These are phyloP conservation scores for Vicia faba DNA, from an alignment of 306 rosid genomes.

Conservation along the genomic window DNA sequence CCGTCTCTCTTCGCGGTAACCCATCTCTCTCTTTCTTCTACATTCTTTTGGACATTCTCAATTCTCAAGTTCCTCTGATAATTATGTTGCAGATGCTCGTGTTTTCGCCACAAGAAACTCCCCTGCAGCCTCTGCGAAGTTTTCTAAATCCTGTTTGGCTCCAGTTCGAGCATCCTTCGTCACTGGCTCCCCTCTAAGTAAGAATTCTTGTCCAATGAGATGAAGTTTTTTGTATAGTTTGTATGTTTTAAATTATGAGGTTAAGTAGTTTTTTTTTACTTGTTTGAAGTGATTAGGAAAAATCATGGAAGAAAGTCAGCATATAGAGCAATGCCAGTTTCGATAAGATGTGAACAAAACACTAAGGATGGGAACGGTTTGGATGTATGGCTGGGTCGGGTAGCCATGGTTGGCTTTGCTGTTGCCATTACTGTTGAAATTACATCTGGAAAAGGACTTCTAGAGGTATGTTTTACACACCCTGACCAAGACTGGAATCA, in stretches of 20 bases:
- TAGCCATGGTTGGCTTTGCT: conserved; percentile 90
- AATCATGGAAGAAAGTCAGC: conserved; percentile 48
- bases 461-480: conserved; percentile 60
- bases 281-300: conserved; percentile 50
- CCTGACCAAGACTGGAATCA: conserved; percentile 23
- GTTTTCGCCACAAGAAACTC: conserved; percentile 46
- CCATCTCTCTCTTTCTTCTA: conserved; percentile 8
- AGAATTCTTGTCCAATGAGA: background rate
- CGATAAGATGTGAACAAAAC: conserved; percentile 77
- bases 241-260: background rate
- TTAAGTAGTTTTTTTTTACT: background rate
- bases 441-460: conserved; percentile 83
- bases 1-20: conserved; percentile 46
- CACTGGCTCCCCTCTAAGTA: conserved; percentile 78
- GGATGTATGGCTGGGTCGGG: conserved; percentile 91
- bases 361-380: conserved; percentile 55
- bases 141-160: conserved; percentile 37
- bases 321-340: conserved; percentile 52
- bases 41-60: too few species aligned
- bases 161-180: conserved; percentile 50
- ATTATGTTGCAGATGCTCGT: conserved; percentile 43
- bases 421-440: conserved; percentile 74
- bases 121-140: conserved; percentile 38
- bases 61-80: too few species aligned
- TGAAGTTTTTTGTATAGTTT: background rate